These are phyloP conservation scores for Tetrahymena malaccensis DNA, from an alignment of 73 alveolate genomes.

Conservation along the genomic window DNA sequence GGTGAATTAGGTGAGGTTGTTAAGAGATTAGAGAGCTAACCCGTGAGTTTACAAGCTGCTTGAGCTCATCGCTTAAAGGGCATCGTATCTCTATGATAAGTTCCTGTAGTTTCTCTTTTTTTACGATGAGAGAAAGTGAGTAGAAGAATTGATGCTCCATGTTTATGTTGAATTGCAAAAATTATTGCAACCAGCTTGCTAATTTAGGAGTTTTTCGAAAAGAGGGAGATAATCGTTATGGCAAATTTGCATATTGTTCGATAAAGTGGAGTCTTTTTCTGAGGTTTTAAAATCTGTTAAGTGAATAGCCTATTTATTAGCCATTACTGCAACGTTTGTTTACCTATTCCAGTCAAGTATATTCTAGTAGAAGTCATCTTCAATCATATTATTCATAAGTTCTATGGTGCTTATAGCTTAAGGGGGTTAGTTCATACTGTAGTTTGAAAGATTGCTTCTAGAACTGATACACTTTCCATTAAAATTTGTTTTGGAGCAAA, in stretches of 20 bases:
- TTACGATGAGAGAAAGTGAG: neutral
- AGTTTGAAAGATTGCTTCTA: neutral
- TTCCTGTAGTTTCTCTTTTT: neutral
- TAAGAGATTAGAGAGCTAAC: neutral
- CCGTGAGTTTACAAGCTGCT: neutral
- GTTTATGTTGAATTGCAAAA: neutral
- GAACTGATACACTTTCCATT: neutral
- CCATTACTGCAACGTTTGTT: neutral
- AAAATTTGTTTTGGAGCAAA: neutral
- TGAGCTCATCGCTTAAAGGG: neutral
- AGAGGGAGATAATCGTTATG: neutral
- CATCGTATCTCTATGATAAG: neutral
- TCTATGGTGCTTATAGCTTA: neutral
- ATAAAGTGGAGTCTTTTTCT: neutral
- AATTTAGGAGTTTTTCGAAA: neutral
- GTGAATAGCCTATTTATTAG: neutral
- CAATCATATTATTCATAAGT: neutral
- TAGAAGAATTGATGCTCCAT: neutral
- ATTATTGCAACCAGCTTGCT: neutral
- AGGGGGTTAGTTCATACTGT: neutral
- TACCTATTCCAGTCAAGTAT: neutral
- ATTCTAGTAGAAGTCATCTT: neutral
- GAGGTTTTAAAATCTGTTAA: neutral
- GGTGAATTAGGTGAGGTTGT: neutral
- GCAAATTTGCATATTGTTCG: neutral